Evolutionary conservation across 2,329 filamentous ascomycete species (phyloP).

Genomic region (Monilinia aucupariae): DNA sequence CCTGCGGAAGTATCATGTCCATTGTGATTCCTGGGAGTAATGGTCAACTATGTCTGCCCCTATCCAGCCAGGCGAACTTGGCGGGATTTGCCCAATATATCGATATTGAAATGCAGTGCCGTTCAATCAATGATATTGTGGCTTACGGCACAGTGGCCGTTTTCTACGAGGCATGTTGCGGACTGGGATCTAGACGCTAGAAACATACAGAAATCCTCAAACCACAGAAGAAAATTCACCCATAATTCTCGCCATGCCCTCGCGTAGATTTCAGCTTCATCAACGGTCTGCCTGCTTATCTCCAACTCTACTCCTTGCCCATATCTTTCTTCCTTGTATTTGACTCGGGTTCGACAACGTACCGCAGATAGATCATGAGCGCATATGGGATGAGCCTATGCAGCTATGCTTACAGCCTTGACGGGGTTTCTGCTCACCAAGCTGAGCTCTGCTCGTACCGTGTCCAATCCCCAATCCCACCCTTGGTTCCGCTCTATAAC

Average conservation of each 20-base stretch:
- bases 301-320: neutral
- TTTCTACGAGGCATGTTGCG: neutral
- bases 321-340: neutral
- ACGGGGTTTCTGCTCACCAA: conserved; percentile 5
- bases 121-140: conserved; percentile 14
- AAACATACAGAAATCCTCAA: neutral
- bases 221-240: neutral
- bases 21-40: neutral
- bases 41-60: neutral
- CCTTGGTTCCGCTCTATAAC: neutral
- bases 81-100: conserved; percentile 11
- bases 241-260: neutral
- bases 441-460: neutral
- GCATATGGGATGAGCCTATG: neutral
- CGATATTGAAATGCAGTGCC: conserved; percentile 11
- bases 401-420: neutral
- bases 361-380: neutral
- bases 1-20: conserved; percentile 7
- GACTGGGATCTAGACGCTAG: neutral
- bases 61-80: conserved; percentile 1
- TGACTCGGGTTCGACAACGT: conserved; percentile 1
- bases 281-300: conserved; percentile 2
- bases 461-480: conserved; percentile 10
- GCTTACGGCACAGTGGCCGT: conserved; percentile 14
- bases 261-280: neutral